Evolutionary conservation across 2,329 filamentous ascomycete genomes (phyloP).

Genomic region (Penicillium sp.): DNA sequence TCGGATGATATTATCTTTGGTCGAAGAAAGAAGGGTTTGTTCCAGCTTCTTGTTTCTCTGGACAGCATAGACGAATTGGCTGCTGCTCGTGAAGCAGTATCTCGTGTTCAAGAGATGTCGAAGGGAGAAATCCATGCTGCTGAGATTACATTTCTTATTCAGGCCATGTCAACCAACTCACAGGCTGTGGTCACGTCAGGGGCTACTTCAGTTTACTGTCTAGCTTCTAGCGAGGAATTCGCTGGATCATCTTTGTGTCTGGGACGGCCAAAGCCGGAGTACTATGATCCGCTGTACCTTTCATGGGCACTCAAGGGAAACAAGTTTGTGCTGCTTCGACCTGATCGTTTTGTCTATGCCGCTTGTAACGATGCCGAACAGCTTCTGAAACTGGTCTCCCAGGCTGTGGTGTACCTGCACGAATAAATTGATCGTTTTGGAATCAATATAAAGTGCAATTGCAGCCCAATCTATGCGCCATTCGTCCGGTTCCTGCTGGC

Average conservation of each 20-base stretch:
- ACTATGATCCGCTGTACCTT: not conserved
- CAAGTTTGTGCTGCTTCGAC: not conserved
- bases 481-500: too few species aligned
- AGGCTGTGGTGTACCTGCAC: not conserved
- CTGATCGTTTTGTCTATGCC: conserved; percentile 12
- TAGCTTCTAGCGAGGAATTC: not conserved
- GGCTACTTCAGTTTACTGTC: not conserved
- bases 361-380: not conserved
- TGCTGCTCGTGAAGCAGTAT: not conserved
- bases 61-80: not conserved
- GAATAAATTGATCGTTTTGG: not conserved
- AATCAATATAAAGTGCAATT: not conserved
- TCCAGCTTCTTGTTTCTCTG: not conserved
- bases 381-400: not conserved
- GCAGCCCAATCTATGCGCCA: not conserved
- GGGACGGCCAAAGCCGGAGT: not conserved
- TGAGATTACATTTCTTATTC: not conserved
- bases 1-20: not conserved
- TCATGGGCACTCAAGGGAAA: not conserved
- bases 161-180: not conserved
- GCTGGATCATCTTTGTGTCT: not conserved
- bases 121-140: not conserved
- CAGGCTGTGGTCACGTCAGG: not conserved
- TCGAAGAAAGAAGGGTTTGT: too few species aligned
- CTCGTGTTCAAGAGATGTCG: not conserved